A percentile compares a stretch with the other conserved stretches of the same genome.
Conservation (phyloP, 179 eudicot genomes). For the Drosera spatulata region DNA sequence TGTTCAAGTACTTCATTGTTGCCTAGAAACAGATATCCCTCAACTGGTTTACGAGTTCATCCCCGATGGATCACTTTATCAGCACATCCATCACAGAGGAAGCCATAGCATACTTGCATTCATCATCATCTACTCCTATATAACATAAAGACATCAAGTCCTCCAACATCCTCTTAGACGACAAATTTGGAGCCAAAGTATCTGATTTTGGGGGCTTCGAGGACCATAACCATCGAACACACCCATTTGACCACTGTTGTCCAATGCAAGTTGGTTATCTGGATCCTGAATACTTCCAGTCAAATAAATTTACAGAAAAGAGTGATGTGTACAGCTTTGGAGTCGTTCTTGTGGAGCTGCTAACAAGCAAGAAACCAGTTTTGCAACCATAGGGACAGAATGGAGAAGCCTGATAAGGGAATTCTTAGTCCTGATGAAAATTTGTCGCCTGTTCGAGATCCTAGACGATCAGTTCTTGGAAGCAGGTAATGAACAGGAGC, state of each 20-base stretch:
- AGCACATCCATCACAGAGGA: conserved; percentile 27
- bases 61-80: conserved; percentile 23
- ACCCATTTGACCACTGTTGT: conserved; percentile 24
- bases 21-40: conserved; percentile 46
- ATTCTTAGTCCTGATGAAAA: conserved; percentile 18
- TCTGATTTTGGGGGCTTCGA: conserved; percentile 29
- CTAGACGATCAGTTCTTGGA: conserved; percentile 13
- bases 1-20: conserved; percentile 32
- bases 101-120: conserved; percentile 25
- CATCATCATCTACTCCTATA: conserved; percentile 22
- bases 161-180: conserved; percentile 25
- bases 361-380: conserved; percentile 29
- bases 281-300: conserved; percentile 24
- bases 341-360: conserved; percentile 40
- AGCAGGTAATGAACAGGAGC: conserved; percentile 12
- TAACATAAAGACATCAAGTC: conserved; percentile 25
- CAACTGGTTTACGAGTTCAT: conserved; percentile 40
- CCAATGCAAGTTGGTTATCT: conserved; percentile 26
- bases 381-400: not conserved
- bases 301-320: conserved; percentile 20
- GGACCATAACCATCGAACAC: conserved; percentile 16
- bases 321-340: conserved; percentile 38
- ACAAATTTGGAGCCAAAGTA: conserved; percentile 23
- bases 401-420: conserved; percentile 17
- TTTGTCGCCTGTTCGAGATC: conserved; percentile 10